These are phyloP conservation scores for Xylaria grammica DNA, from an alignment of 495 filamentous ascomycete species.

Conservation along the genomic window DNA sequence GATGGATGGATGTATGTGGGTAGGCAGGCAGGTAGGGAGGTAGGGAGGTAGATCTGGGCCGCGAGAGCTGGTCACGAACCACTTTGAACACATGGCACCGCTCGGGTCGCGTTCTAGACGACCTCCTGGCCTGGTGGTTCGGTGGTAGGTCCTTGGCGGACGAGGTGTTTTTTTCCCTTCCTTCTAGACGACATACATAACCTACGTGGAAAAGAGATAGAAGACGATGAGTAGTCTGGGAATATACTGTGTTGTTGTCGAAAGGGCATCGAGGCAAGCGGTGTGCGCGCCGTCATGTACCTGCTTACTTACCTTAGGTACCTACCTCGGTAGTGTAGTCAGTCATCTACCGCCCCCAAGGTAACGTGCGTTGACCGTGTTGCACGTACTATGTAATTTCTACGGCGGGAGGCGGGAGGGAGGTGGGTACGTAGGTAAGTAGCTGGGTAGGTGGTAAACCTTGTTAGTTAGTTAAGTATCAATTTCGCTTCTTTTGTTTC, in stretches of 20 bases:
- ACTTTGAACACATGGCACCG: slow-evolving; percentile 25
- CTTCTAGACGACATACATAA: neutral
- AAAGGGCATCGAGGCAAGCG: neutral
- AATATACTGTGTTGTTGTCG: too few relatives aligned
- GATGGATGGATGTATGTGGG: too few relatives aligned
- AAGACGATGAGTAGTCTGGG: neutral
- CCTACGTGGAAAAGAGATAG: neutral
- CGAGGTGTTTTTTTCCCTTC: too few relatives aligned
- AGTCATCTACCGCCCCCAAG: neutral
- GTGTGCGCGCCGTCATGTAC: too few relatives aligned
- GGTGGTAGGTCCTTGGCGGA: neutral
- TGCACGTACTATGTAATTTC: too few relatives aligned
- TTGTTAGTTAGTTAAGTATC: too few relatives aligned
- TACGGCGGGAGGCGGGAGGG: too few relatives aligned
- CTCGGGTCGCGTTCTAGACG: slow-evolving; percentile 6
- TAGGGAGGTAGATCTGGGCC: slow-evolving; percentile 17
- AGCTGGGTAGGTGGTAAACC: too few relatives aligned
- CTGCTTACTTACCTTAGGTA: too few relatives aligned
- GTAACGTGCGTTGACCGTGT: neutral
- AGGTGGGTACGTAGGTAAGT: too few relatives aligned
- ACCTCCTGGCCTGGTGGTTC: neutral
- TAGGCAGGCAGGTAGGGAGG: too few relatives aligned
- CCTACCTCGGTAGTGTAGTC: too few relatives aligned
- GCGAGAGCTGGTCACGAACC: slow-evolving; percentile 15
- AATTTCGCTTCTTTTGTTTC: slow-evolving; percentile 2